Conservation (phyloP, 1,284 basidiomycete species). For the Mycena sp. region DNA sequence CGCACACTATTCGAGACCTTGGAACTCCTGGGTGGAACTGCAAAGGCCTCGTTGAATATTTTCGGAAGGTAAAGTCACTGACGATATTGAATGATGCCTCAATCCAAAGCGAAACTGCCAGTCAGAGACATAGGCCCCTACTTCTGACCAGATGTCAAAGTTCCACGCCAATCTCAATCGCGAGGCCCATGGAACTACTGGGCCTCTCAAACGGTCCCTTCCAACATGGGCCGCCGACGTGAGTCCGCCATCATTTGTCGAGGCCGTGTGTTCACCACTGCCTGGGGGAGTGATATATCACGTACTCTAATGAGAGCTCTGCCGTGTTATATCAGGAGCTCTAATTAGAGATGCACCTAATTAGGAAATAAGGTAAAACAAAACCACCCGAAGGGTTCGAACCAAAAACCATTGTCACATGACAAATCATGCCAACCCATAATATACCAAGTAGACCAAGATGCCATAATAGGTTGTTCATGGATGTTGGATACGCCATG, state of each 20-base stretch:
- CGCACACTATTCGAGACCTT: conserved; percentile 42
- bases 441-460: no score
- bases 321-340: no score
- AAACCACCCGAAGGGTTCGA: no score
- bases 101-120: not conserved
- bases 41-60: conserved; percentile 41
- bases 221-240: not conserved
- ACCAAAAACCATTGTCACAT: no score
- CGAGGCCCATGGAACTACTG: not conserved
- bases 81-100: not conserved
- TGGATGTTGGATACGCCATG: no score
- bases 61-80: conserved; percentile 38
- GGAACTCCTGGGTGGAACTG: conserved; percentile 49
- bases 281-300: no score
- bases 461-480: no score
- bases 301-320: no score
- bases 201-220: not conserved
- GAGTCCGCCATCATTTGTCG: not conserved
- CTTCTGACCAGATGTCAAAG: not conserved
- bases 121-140: conserved; percentile 6
- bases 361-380: no score
- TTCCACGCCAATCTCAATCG: not conserved
- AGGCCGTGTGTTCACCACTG: not conserved
- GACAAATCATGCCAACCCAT: no score
- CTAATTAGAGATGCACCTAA: no score